phyloP scores from a whole-genome alignment of 2,329 filamentous ascomycete species.

The Colletotrichum caudatum region DNA sequence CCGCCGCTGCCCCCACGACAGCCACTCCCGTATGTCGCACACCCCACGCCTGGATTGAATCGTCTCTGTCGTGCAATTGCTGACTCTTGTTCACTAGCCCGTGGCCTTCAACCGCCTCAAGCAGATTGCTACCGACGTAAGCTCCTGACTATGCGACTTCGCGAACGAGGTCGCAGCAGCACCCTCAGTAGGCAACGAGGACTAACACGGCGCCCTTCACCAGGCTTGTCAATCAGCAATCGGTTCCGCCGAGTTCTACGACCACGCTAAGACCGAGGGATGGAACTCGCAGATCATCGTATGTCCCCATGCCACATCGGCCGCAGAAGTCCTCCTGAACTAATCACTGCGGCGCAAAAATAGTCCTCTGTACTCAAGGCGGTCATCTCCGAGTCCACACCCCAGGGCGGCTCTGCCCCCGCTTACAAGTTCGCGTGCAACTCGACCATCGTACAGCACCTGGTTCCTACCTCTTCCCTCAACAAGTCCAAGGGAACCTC shows the following conservation, averaged over 20 bases:
- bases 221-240: conserved; percentile 88
- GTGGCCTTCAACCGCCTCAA: conserved; percentile 81
- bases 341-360: conserved; percentile 29
- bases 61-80: not conserved
- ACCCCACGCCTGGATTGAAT: not conserved
- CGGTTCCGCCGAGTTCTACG: conserved; percentile 81
- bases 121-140: conserved; percentile 87
- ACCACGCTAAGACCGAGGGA: conserved; percentile 83
- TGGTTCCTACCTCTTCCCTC: conserved; percentile 74
- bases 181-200: conserved; percentile 13
- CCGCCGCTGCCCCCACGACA: conserved; percentile 21
- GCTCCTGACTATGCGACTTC: conserved; percentile 47
- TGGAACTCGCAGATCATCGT: conserved; percentile 98
- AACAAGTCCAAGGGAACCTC: conserved; percentile 70
- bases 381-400: conserved; percentile 80
- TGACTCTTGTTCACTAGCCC: conserved; percentile 64
- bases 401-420: conserved; percentile 67
- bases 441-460: conserved; percentile 97
- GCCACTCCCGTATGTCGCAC: conserved; percentile 28
- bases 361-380: conserved; percentile 82
- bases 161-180: conserved; percentile 2
- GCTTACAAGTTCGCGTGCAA: conserved; percentile 95
- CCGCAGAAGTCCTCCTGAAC: not conserved
- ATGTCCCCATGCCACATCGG: conserved; percentile 49
- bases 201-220: conserved; percentile 36